Evolutionary conservation across 148 eudicot species (phyloP), one percentile per base, ranked within the genome.

Genomic region (Camellia granthamiana): DNA sequence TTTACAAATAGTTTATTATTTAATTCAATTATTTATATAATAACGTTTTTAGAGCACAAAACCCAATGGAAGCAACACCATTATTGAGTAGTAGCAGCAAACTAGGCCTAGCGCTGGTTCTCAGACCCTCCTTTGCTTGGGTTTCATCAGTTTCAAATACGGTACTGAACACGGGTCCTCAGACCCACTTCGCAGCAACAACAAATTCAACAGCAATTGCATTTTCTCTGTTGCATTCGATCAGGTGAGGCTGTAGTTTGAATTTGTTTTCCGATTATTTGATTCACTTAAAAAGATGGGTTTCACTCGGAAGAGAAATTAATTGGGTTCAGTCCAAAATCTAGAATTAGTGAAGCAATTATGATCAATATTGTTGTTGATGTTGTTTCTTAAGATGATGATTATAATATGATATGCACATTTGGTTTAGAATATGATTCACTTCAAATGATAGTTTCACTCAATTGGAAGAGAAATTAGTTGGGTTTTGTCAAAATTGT

Each of bases 171-270:
- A 30, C 30, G 41, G 23, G 46, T 41, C 70, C 70, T 66, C 70
- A 11, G 44, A 41, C 70, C 70, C 16, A 30, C 6, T 66, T 38
- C 46, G 12, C 46, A 41, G 41, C 7, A 12, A 2, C 38, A 19
- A 64, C 64, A 60, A 8, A 3, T 3, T 4, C 8, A 12, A 44
- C 44, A 76, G 1, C 41, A 13, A 14, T 30, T 30, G 30, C 58
- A 49, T 65, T 30, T 51, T 12, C 64, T n/a, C 42, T 68, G 49
- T 55, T 55, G 21, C 65, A 68, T n/a, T 67, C 80, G 2, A 52
- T 68, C 80, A 68, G 80, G 80, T 78, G 38, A 19, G 69, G 69
- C 41, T 9, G 14, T 18, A 6, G 10, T 4, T 6, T 23, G 76
- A 23, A 5, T 65, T 43, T 59, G 16, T 59, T 61, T 7, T 66